A percentile compares a stretch with the other conserved stretches of the same genome.
These are phyloP conservation scores for Nemania diffusa DNA, from an alignment of 2,329 filamentous ascomycete species.

Conservation along the genomic window DNA sequence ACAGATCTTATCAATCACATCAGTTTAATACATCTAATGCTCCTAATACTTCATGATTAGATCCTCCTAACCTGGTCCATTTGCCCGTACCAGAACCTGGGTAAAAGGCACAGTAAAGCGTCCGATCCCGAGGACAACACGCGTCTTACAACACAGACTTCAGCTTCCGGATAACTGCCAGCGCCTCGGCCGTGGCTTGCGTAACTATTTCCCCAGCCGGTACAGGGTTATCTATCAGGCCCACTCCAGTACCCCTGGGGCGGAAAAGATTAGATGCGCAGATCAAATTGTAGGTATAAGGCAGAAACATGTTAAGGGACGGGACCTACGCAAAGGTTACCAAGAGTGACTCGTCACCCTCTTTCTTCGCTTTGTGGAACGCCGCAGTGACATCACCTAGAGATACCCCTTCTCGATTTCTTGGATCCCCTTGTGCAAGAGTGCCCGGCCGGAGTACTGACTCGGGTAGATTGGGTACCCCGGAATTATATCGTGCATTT, in stretches of 20 bases:
- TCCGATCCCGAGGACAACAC: no score
- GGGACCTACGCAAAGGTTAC: conserved; percentile 3
- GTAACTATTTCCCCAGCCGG: conserved; percentile 2
- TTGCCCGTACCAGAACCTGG: no score
- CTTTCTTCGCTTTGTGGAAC: conserved; percentile 5
- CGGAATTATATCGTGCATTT: conserved; percentile 3
- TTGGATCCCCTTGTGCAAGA: conserved; percentile 1
- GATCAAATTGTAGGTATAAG: background rate
- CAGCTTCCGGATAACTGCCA: background rate
- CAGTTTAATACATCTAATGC: no score
- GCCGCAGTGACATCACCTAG: conserved; percentile 3
- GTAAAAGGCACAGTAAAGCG: no score
- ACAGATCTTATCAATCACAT: no score
- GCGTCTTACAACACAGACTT: background rate
- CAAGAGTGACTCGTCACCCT: conserved; percentile 2
- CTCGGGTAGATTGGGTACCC: conserved; percentile 4
- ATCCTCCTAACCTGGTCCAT: no score
- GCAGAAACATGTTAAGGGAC: no score
- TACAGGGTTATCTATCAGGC: background rate
- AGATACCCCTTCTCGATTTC: conserved; percentile 5
- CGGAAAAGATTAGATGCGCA: background rate
- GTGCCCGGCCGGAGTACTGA: background rate
- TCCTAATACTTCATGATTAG: no score
- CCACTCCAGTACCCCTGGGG: background rate
- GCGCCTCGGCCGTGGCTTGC: background rate